Base-by-base conservation (phyloP, 2,329 filamentous ascomycete species). In the Fusarium tanahbumbuense region DNA sequence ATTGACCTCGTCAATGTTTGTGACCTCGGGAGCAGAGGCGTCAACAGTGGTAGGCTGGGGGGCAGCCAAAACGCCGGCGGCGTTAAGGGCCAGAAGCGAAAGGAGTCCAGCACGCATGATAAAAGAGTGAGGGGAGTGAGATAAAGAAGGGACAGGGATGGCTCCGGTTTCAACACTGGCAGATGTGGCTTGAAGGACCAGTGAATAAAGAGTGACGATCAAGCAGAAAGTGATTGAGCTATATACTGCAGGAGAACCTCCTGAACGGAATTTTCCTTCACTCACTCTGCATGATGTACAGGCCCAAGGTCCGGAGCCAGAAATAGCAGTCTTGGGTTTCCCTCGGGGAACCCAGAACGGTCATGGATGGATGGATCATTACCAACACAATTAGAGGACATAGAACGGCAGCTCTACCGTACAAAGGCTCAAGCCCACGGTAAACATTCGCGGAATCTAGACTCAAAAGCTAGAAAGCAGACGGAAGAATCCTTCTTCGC, bases 41-140 rank as follows among this genome's bases (percentile, higher is more conserved):
- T 34, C 45, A 27, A 60, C 45, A 11, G 73, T 67, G 23, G 60
- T 58, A 20, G 60, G 48, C 8, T 64, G 60, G 8, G 73, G 73
- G 18, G 66, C 64, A 16, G 73, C 70, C 52, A 74, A 46, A 52
- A 68, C 68, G 20, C 70, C 64, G 34, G 64, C 70, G 65, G 70
- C 71, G 52, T 73, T 74, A 28, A 73, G 61, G 16, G 70, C 73
- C 56, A 75, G 42, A 47, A 75, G 34, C 12, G 70, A 53, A 45
- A 75, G 27, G 47, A 65, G 57, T 50, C 50, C 50, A 32, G 57
- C 71, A 64, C 71, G 73, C 73, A 75, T 75, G 41, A 27, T 40
- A 34, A 23, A 25, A 47, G 49, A 53, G 32, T 45, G 58, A 41
- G 40, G 44, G 44, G 10, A 47, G 15, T 13, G 20, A 7, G 23